Percentiles rank a stretch among this genome's conserved stretches.
phyloP scores from a whole-genome alignment of 805 yeast genomes.

The Wickerhamiella domercqiae region DNA sequence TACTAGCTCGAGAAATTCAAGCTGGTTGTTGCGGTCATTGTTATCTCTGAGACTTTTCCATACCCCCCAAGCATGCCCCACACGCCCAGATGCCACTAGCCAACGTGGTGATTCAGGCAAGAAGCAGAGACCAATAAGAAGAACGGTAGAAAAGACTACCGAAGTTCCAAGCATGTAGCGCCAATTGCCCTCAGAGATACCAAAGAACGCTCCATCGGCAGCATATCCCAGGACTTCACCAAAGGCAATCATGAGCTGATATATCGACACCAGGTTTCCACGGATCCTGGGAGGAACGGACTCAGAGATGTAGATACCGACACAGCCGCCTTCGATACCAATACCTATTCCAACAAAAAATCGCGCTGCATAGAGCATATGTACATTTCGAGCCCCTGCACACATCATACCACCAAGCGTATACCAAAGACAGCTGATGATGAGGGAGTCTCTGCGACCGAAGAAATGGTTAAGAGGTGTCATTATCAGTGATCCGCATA shows the following conservation, averaged over 20 bases:
- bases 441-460: slow-evolving; percentile 42
- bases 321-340: slow-evolving; percentile 52
- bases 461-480: slow-evolving; percentile 40
- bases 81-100: slow-evolving; percentile 35
- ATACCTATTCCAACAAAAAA: slow-evolving; percentile 47
- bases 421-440: slow-evolving; percentile 43
- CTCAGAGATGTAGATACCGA: slow-evolving; percentile 48
- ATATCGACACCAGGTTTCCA: slow-evolving; percentile 46
- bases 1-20: slow-evolving; percentile 45
- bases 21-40: slow-evolving; percentile 27
- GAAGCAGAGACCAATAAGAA: slow-evolving; percentile 37
- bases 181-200: slow-evolving; percentile 41
- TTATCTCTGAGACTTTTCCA: slow-evolving; percentile 44
- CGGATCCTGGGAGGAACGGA: slow-evolving; percentile 42
- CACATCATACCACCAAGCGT: slow-evolving; percentile 47
- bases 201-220: slow-evolving; percentile 44
- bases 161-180: slow-evolving; percentile 52
- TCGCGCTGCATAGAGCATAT: slow-evolving; percentile 45
- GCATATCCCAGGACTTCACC: slow-evolving; percentile 56
- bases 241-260: slow-evolving; percentile 49
- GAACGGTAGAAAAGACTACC: slow-evolving; percentile 38
- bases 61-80: slow-evolving; percentile 32
- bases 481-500: slow-evolving; percentile 45
- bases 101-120: slow-evolving; percentile 51
- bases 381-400: slow-evolving; percentile 33